phyloP scores from a whole-genome alignment of 2,329 filamentous ascomycete species.

The Aureobasidium sp. region DNA sequence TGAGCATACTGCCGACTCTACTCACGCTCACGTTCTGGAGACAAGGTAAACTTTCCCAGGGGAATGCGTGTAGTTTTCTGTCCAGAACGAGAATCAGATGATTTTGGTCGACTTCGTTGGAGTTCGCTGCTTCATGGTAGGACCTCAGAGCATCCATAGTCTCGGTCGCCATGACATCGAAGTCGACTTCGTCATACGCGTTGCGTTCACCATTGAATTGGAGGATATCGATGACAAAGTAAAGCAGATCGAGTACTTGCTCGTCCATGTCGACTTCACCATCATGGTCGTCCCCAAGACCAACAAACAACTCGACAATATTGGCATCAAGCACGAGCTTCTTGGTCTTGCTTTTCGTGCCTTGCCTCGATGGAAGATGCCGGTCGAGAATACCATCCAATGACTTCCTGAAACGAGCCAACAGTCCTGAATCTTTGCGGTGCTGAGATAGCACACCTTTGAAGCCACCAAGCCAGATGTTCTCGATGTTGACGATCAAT shows the following conservation, averaged over 20 bases:
- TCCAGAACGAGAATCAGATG: constrained; percentile 89
- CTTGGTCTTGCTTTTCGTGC: constrained; percentile 44
- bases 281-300: constrained; percentile 63
- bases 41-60: constrained; percentile 92
- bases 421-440: constrained; percentile 49
- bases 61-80: constrained; percentile 81
- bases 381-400: constrained; percentile 75
- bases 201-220: constrained; percentile 96
- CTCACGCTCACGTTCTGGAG: constrained; percentile 72
- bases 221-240: constrained; percentile 92
- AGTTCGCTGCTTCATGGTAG: constrained; percentile 52
- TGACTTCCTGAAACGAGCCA: constrained; percentile 66
- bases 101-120: constrained; percentile 26
- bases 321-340: constrained; percentile 49
- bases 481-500: constrained; percentile 77
- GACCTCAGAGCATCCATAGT: constrained; percentile 73
- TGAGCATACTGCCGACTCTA: constrained; percentile 77
- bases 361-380: constrained; percentile 71
- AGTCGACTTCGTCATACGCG: constrained; percentile 96
- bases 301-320: constrained; percentile 81
- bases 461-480: constrained; percentile 92
- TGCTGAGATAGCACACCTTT: constrained; percentile 84
- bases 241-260: constrained; percentile 80
- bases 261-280: constrained; percentile 73
- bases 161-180: constrained; percentile 83